Evolutionary conservation across 805 yeast species (phyloP), one percentile per base, ranked within the genome.

Genomic region (Torulaspora quercuum): DNA sequence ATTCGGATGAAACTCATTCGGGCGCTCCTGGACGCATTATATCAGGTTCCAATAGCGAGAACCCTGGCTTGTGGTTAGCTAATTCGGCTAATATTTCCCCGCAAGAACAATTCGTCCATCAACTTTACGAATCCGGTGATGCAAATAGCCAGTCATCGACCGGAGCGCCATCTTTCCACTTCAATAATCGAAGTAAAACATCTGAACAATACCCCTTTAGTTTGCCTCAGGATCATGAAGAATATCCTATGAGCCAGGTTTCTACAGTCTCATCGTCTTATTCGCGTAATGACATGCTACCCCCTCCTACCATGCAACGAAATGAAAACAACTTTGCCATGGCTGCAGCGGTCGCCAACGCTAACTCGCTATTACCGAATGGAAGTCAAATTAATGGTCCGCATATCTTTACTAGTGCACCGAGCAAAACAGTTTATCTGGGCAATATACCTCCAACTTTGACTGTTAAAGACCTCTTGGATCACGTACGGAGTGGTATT

Each of bases 401-500:
- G 7, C 41, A 53, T 24, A 66, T 59, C 42, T 65, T 63, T 46
- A 59, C 57, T 15, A 48, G 61, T 25, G 81, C 82, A 2, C 83
- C 83, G 24, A 80, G 88, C 13, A 76, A 97, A 59, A 87, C 97
- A 0, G 95, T 90, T 7, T 86, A 87, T 56, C 68, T 90, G 52
- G 96, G 96, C 10, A 87, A 86, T 56, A 73, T 90, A 24, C 96
- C 97, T 1, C 63, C 72, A n/a, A 83, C 81, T 43, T 72, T 88
- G 40, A 76, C 88, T 12, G 78, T 90, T 4, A 78, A 82, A 50
- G 95, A 86, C 53, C 64, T 92, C 33, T 70, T 90, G 53, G 89
- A 89, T 57, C 94, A 87, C 60, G 95, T 89, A 19, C 76, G 95
- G 50, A 81, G 94, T 20, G 97, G 97, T 20, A 79, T 86, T 17